These are phyloP conservation scores for Lagenaria siceraria DNA, from an alignment of 306 rosid species.

Conservation along the genomic window DNA sequence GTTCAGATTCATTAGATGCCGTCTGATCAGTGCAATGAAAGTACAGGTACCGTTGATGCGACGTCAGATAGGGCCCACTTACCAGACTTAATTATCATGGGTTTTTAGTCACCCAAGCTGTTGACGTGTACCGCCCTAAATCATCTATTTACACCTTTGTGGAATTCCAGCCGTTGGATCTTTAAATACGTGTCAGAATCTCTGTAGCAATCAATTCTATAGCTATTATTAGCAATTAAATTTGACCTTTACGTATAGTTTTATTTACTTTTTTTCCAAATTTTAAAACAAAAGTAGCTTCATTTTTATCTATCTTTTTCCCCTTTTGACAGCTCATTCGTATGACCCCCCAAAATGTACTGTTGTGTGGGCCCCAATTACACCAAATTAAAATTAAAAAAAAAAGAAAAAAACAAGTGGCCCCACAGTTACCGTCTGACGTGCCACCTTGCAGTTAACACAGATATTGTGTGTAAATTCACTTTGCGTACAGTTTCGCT, in stretches of 20 bases:
- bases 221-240: conserved; percentile 4
- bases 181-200: background rate
- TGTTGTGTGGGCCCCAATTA: background rate
- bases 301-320: background rate
- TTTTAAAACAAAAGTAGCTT: background rate
- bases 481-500: background rate
- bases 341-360: background rate
- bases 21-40: background rate
- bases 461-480: background rate
- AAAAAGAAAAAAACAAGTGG: background rate
- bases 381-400: background rate
- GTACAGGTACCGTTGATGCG: conserved; percentile 1
- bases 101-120: background rate
- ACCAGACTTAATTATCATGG: background rate
- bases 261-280: background rate
- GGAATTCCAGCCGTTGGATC: background rate
- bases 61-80: background rate
- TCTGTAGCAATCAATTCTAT: background rate
- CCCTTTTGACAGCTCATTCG: background rate
- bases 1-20: background rate
- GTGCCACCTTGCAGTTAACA: background rate
- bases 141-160: background rate
- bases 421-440: background rate
- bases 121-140: background rate
- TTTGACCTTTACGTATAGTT: background rate